Percentiles rank a stretch among this genome's conserved stretches.
Conservation (phyloP, 768 basidiomycete species). For the Termitomyces sp. region DNA sequence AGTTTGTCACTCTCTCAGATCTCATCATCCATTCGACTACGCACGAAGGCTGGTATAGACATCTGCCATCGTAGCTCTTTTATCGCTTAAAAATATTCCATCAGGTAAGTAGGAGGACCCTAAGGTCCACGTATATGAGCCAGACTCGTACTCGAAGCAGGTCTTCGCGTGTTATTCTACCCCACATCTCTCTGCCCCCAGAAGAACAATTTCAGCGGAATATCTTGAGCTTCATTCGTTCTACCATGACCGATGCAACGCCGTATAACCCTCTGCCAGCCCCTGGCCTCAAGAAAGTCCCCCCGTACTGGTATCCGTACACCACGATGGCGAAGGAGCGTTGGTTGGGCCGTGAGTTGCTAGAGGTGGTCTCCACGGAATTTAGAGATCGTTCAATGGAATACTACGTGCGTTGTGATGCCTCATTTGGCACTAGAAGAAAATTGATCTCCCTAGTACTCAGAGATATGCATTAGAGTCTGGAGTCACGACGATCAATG, state of each 20-base stretch:
- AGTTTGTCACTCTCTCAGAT: too few relatives aligned
- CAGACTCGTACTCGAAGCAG: conserved; percentile 6
- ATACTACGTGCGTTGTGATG: conserved; percentile 74
- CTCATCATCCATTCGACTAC: neutral
- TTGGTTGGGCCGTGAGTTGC: conserved; percentile 82
- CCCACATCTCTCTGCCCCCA: conserved; percentile 46
- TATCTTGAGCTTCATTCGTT: conserved; percentile 47
- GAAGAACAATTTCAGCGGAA: conserved; percentile 56
- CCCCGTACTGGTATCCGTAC: conserved; percentile 92
- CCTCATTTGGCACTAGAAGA: neutral
- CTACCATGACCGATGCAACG: conserved; percentile 42
- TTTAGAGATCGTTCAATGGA: conserved; percentile 93
- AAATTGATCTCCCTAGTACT: conserved; percentile 1
- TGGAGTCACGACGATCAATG: conserved; percentile 94
- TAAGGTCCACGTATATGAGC: conserved; percentile 13
- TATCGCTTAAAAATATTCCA: conserved; percentile 2
- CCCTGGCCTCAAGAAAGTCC: conserved; percentile 68
- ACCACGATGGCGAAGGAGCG: conserved; percentile 90
- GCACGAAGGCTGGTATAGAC: neutral
- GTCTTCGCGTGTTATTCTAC: conserved; percentile 32
- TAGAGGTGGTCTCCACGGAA: conserved; percentile 92
- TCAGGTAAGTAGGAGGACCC: conserved; percentile 8
- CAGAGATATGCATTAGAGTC: conserved; percentile 72
- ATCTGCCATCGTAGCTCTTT: neutral
- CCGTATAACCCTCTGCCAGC: conserved; percentile 24